Evolutionary conservation across 257 asterid species (phyloP), one percentile per base, ranked within the genome.

Genomic region (Anisodus acutangulus): DNA sequence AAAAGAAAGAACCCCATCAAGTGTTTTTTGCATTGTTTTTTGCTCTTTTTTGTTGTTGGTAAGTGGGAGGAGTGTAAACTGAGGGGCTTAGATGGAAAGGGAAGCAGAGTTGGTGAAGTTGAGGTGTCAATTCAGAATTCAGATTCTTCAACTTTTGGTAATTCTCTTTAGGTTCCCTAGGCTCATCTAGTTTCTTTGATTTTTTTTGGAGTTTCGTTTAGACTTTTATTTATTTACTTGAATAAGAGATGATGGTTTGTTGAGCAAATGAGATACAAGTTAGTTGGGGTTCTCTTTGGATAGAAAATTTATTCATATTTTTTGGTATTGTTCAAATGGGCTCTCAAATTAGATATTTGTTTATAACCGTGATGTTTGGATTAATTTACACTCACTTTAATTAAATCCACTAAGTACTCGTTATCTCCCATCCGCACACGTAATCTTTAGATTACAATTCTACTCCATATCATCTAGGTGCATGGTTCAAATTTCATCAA

Each of bases 41-140:
- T 22, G 26, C 26, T 17, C 45, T 41, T 15, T 10, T 15, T 41
- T 74, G 63, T 66, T 62, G 69, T 22, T 54, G 82, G 74, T 0
- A 19, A 63, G 37, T 45, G 51, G 17, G 89, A 63, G 78, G 79
- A 88, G 78, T 66, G 71, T 22, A 41, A 79, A 57, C 76, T 5
- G 88, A 83, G 84, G 87, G 85, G 90, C 93, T 90, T 89, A 82
- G 90, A 90, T 87, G 92, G 79, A 81, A 90, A 88, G 92, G 85
- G 87, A 87, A 83, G 87, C 15, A 86, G 57, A 81, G 83, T 60
- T 84, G 81, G 22, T 35, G 41, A 89, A 82, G 85, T 68, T 83
- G 90, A 87, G 86, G 85, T 83, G 83, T 78, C 84, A 59, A 74
- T 86, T 79, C 60, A 62, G 59, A 80, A 83, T 63, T 82, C 85